phyloP scores from a whole-genome alignment of 495 filamentous ascomycete species.

The Cairneyella variabilis region DNA sequence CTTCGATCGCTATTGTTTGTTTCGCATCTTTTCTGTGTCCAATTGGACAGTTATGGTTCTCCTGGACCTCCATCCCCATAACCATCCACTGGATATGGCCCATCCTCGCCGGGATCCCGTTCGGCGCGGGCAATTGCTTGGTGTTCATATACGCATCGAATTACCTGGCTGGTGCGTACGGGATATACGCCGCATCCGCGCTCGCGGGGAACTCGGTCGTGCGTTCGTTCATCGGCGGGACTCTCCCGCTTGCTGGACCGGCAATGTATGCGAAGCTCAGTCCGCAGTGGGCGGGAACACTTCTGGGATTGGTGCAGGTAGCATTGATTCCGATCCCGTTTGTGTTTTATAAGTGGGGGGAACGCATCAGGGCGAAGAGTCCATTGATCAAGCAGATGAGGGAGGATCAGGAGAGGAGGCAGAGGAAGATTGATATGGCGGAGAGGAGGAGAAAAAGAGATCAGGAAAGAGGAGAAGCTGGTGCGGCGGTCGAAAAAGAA shows the following conservation, averaged over 20 bases:
- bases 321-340: constrained; percentile 74
- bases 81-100: constrained; percentile 73
- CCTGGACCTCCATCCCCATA: constrained; percentile 72
- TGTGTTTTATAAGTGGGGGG: constrained; percentile 72
- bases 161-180: constrained; percentile 75
- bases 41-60: constrained; percentile 71
- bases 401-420: constrained; percentile 51
- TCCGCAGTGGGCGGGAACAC: constrained; percentile 74
- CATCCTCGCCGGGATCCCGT: constrained; percentile 73
- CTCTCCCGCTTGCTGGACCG: constrained; percentile 69
- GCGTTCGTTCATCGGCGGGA: constrained; percentile 62
- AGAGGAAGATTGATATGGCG: constrained; percentile 14
- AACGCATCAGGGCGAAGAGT: constrained; percentile 61
- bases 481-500: no score
- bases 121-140: constrained; percentile 71
- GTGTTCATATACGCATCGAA: constrained; percentile 79
- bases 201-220: constrained; percentile 74
- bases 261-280: constrained; percentile 66
- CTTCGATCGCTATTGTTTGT: constrained; percentile 67
- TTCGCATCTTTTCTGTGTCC: constrained; percentile 66
- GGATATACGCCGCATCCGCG: constrained; percentile 72
- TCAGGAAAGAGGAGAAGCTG: constrained; percentile 6
- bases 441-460: constrained; percentile 9
- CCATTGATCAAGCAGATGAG: constrained; percentile 65
- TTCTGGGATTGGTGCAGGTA: constrained; percentile 67